Base-by-base conservation (phyloP, 345 rosid genomes). In the Melastoma malabathricum region DNA sequence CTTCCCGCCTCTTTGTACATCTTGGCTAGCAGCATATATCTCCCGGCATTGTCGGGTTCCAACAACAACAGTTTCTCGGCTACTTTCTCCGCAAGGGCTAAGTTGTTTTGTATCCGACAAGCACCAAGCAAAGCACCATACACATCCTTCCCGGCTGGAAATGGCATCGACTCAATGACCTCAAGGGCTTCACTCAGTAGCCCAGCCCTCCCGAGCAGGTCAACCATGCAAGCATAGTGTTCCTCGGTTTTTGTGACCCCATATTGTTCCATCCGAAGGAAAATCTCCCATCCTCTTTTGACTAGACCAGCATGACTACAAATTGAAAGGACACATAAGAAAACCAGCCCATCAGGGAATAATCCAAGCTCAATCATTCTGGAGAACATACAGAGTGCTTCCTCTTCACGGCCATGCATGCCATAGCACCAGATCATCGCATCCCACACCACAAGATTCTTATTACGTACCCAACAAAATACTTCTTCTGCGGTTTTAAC, bases 221-320 rank as follows among this genome's bases (percentile, higher is more conserved):
- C 58, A 14, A 54, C 48, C 58, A 54, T 15, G 48, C 58, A 54
- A 44, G 58, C 58, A 54, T 54, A 54, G 48, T 54, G 58, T 39
- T 54, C 58, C 49, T 54, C 58, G 0, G 48, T 20, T 29, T 44
- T 44, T 19, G 5, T 34, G 44, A 54, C 44, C 23, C 57, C 48
- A 25, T 44, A 44, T 43, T 44, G 48, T 54, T 38, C 49, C 58
- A 54, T 54, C 16, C 15, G 22, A 1, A 41, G 39, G 25, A 54
- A 54, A 14, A 54, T 54, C 45, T 54, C 58, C 48, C 47, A 54
- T 18, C 58, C 48, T 25, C 44, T 45, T 54, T 43, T 17, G 34
- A 54, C n/a, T 0, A 54, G 48, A 43, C 58, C 58, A n/a, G 49
- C 58, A 22, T 54, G 58, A 44, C 58, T 54, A 23, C 58, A 54